Base-by-base conservation (phyloP, 208 protist species). In the Naegleria fowleri region DNA sequence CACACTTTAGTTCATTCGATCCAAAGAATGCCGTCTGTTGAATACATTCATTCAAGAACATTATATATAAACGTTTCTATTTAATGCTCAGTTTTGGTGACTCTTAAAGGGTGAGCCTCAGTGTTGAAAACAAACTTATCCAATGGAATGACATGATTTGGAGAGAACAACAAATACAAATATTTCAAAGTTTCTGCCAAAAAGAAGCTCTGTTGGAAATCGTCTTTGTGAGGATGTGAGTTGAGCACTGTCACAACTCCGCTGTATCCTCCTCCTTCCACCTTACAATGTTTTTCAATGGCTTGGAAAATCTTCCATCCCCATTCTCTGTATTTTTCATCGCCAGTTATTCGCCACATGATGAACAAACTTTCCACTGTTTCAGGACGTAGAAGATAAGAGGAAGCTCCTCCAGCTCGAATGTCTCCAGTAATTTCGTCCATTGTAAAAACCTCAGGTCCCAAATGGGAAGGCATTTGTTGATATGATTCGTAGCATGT, bases 131-230 rank as follows among this genome's bases (percentile, higher is more conserved):
- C 97, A 58, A 92, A 98, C 90, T 98, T 88, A 75, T 97, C 95
- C 25, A 98, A 90, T 55, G 93, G 92, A 52, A 98, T 90, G 0
- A 95, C n/a, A 86, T 89, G 83, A 15, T 94, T 83, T 9, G 83
- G 43, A 39, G 92, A 55, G 90, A 98, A 98, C 16, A 97, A 89
- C 5, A 98, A 92, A 90, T 96, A 98, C 0, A 98, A 48, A 91
- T 98, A 98, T 88, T 98, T 98, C 0, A 98, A 59, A 13, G 97
- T 98, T 92, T 98, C 97, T 19, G 96, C 96, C 15, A 98, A 92
- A 79, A 98, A 98, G 86, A 97, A 98, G 36, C 91, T 95, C 92
- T 98, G 94, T 93, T 95, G 93, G 29, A 92, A 33, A 91, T 98
- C 94, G 15, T 95, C 90, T 0, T 92, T 19, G 19, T 15, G 3